A percentile compares a stretch with the other conserved stretches of the same genome.
These are phyloP conservation scores for Aspergillus hiratsukae DNA, from an alignment of 2,329 filamentous ascomycete species.

Conservation along the genomic window DNA sequence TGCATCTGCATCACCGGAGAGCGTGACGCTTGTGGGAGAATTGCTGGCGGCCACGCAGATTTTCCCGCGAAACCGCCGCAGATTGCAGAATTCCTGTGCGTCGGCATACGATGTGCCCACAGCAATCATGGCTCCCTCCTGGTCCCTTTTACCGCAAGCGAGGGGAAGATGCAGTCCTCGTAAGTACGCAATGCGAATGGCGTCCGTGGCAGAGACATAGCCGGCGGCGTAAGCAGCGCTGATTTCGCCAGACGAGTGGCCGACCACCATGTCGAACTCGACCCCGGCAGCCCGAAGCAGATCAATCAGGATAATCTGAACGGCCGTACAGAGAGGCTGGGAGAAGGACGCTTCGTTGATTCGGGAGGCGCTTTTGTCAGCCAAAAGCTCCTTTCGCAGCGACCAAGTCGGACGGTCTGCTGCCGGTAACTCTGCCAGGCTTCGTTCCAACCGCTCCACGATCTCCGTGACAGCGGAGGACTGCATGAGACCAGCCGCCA, in stretches of 20 bases:
- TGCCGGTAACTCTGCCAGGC: no score
- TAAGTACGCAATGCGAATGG: constrained; percentile 46
- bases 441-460: no score
- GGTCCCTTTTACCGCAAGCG: no score
- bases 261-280: constrained; percentile 42
- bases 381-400: no score
- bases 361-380: not conserved
- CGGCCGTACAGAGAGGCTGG: no score
- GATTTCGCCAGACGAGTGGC: constrained; percentile 51
- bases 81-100: constrained; percentile 14
- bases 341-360: no score
- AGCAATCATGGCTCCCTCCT: constrained; percentile 30
- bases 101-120: constrained; percentile 24
- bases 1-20: constrained; percentile 36
- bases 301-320: no score
- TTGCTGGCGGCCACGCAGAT: constrained; percentile 32
- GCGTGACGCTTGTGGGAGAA: constrained; percentile 33
- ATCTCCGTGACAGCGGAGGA: no score
- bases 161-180: constrained; percentile 30
- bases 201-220: constrained; percentile 37
- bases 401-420: no score
- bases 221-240: constrained; percentile 50
- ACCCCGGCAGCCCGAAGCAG: no score
- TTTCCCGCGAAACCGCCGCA: constrained; percentile 9
- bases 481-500: no score